These are phyloP conservation scores for Arthrobotrys conoides DNA, from an alignment of 2,329 filamentous ascomycete species.

Conservation along the genomic window DNA sequence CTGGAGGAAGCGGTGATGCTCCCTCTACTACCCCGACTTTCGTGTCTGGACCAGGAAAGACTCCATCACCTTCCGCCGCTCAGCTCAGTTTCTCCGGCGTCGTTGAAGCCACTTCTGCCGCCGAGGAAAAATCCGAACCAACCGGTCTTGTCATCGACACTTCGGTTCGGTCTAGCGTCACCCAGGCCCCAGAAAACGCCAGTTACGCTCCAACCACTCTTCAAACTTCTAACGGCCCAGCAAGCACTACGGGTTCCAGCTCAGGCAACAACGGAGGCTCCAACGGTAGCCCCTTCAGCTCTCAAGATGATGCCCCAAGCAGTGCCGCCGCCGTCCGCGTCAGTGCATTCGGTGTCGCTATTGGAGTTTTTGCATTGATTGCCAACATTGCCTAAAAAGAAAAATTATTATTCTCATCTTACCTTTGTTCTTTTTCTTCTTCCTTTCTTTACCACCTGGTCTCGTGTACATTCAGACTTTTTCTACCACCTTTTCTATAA, in stretches of 20 bases:
- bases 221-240: conserved; percentile 26
- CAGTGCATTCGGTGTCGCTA: conserved; percentile 23
- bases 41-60: conserved; percentile 41
- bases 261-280: conserved; percentile 21
- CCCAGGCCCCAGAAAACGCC: conserved; percentile 36
- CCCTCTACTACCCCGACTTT: conserved; percentile 27
- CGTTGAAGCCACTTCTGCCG: conserved; percentile 32
- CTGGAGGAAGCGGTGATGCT: conserved; percentile 5
- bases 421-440: conserved; percentile 9
- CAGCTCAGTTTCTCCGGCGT: conserved; percentile 39
- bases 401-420: neutral
- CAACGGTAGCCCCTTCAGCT: conserved; percentile 56
- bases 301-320: conserved; percentile 38
- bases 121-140: conserved; percentile 18
- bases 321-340: conserved; percentile 33
- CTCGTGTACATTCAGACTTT: conserved; percentile 36
- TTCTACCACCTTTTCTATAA: conserved; percentile 20
- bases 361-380: conserved; percentile 50
- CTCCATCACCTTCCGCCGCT: conserved; percentile 16
- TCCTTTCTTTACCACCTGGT: conserved; percentile 27
- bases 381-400: conserved; percentile 52
- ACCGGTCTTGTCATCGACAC: conserved; percentile 58
- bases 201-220: conserved; percentile 53
- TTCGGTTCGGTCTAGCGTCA: conserved; percentile 28
- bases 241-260: conserved; percentile 18